Conservation (phyloP, 2,329 filamentous ascomycete species). For the Apiospora phragmitis region DNA sequence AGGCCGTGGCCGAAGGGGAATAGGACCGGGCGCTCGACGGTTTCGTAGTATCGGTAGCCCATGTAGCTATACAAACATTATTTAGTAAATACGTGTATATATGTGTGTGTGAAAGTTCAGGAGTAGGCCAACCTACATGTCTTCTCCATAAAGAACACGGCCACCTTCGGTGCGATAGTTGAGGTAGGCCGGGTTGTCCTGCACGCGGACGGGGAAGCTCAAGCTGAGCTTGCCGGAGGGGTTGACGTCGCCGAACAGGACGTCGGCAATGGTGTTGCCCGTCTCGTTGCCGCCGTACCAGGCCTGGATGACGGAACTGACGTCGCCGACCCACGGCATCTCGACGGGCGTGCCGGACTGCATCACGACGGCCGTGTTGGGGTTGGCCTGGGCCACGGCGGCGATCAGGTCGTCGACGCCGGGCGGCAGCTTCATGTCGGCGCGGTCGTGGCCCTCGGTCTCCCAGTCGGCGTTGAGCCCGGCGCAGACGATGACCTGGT, state of each 20-base stretch:
- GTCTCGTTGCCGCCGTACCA: conserved; percentile 82
- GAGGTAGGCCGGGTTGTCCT: conserved; percentile 48
- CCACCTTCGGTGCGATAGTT: conserved; percentile 17
- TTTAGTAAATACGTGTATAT: conserved; percentile 39
- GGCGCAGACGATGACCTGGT: conserved; percentile 77
- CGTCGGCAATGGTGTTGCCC: conserved; percentile 59
- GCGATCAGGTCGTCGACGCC: conserved; percentile 69
- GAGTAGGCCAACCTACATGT: conserved; percentile 29
- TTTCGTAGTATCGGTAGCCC: conserved; percentile 57
- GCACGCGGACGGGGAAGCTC: conserved; percentile 52
- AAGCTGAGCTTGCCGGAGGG: conserved; percentile 60
- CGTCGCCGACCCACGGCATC: conserved; percentile 66
- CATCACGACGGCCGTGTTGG: conserved; percentile 71
- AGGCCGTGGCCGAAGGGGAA: conserved; percentile 59
- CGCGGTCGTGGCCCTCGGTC: conserved; percentile 75
- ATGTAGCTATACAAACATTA: conserved; percentile 61
- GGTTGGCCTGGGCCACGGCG: conserved; percentile 65
- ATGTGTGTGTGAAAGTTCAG: too few species aligned
- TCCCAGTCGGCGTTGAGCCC: conserved; percentile 83
- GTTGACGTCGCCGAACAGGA: conserved; percentile 61
- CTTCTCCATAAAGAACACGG: conserved; percentile 37
- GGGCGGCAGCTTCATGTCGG: conserved; percentile 75
- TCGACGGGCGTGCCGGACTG: conserved; percentile 75
- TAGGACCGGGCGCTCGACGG: conserved; percentile 47
- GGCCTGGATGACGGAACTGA: conserved; percentile 66